Base-by-base conservation (phyloP, 1,284 basidiomycete genomes). In the Phellinidium pouzarii region DNA sequence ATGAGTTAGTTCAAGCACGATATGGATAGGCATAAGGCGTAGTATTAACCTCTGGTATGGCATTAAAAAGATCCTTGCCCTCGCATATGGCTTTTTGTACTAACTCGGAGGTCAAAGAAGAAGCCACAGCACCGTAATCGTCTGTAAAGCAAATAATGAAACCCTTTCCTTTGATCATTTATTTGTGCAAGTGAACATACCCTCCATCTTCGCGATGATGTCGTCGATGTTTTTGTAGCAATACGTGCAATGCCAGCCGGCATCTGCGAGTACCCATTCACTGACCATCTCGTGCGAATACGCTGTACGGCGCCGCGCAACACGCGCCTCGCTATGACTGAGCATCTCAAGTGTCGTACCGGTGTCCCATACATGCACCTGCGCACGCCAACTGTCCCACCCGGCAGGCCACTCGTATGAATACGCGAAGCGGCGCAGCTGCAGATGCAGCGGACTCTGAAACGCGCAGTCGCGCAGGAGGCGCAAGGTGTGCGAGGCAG, bases 371-470 rank as follows among this genome's bases (percentile, higher is more conserved):
- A 58, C 54, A 43, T 68, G 65, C 14, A 64, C 61, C 46, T 64
- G 61, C 5, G 66, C 63, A 17, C 68, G 60, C 68, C 67, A 72
- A 46, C 45, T 43, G 23, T 48, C 52, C 66, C 64, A 64, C 12
- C 56, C 59, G 20, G 64, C 55, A 9, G 64, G 66, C 53, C 64
- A 73, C 55, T 70, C 66, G 59, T 68, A 74, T 8, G 62, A 62
- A 59, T 74, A 74, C 41, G 69, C 58, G 58, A 68, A 74, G 47
- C 68, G 67, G 44, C 62, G 60, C 58, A 74, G 59, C 22, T 69
- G 65, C 7, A 76, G 62, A 48, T 74, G 73, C 9, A 75, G 45
- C 8, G 65, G 61, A 4, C 58, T 48, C 0, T 62, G 63, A 19
- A 64, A 66, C 5, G 59, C 58, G 59, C 73, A 76, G 3, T 62